Evolutionary conservation across 176 grass and related monocot genomes (phyloP).

Genomic region (Melocanna baccifera): DNA sequence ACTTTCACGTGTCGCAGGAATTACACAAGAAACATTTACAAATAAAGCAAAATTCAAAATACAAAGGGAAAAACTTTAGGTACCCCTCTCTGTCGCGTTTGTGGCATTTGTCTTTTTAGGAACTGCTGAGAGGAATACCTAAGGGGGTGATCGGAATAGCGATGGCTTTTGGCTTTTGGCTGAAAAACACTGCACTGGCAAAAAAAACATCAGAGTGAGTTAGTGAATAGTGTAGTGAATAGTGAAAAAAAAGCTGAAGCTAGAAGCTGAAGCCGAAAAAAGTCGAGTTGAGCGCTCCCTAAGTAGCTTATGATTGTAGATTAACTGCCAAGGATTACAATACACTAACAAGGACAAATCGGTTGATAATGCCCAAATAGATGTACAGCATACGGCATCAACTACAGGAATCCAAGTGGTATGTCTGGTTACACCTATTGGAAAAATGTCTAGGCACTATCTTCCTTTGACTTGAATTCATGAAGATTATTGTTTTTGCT

Average conservation of each 20-base stretch:
- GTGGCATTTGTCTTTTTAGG: conserved; percentile 32
- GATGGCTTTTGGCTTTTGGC: no score
- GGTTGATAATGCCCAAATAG: neutral
- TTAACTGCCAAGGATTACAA: conserved; percentile 20
- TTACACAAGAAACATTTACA: conserved; percentile 61
- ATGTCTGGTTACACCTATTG: conserved; percentile 18
- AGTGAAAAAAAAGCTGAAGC: no score
- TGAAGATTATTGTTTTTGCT: conserved; percentile 9
- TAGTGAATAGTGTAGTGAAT: no score
- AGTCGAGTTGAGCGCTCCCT: no score
- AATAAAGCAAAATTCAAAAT: conserved; percentile 47
- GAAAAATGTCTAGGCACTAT: neutral
- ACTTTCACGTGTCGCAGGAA: conserved; percentile 43
- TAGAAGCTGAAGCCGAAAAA: no score
- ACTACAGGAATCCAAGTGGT: conserved; percentile 32
- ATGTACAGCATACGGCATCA: conserved; percentile 29
- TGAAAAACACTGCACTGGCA: no score
- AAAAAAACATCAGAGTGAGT: no score
- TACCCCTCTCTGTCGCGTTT: conserved; percentile 9
- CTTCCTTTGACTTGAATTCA: conserved; percentile 23
- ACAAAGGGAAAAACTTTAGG: conserved; percentile 46
- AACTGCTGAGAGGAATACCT: conserved; percentile 5
- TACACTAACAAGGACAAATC: conserved; percentile 27
- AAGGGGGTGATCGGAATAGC: no score
- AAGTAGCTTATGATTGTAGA: conserved; percentile 18